Conservation (phyloP, 768 basidiomycete genomes). For the Boletus tomentosulus region DNA sequence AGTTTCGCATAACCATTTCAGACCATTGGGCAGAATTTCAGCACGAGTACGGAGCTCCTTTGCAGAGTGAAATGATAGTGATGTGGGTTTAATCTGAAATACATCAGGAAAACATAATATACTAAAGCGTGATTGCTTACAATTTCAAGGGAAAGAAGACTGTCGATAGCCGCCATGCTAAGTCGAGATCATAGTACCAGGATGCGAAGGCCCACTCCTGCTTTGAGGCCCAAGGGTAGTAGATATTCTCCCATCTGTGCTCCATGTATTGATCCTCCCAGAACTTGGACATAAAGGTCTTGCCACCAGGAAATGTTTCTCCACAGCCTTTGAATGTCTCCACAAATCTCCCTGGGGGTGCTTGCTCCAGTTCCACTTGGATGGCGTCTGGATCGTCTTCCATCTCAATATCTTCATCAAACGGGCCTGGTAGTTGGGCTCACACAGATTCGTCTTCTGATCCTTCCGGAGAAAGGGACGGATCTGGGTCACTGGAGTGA, state of each 20-base stretch:
- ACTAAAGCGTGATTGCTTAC: background rate
- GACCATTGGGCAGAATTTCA: background rate
- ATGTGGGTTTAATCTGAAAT: background rate
- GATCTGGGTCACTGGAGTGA: background rate
- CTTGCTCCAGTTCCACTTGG: background rate
- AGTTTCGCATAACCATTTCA: background rate
- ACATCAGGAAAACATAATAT: background rate
- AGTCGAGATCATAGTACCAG: background rate
- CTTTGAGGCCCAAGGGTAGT: background rate
- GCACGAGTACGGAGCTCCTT: background rate
- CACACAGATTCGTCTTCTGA: background rate
- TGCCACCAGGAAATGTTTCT: background rate
- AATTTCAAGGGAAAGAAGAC: background rate
- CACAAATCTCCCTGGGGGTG: background rate
- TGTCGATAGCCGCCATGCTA: background rate
- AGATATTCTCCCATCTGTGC: background rate
- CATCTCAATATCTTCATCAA: background rate
- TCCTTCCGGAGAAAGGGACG: background rate
- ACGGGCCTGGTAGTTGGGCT: background rate
- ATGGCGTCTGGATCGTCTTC: background rate
- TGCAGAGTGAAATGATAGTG: background rate
- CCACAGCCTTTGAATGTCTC: background rate
- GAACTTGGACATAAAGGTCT: background rate
- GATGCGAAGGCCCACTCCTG: background rate
- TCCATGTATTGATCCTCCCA: background rate